These are phyloP conservation scores for Vanrija humicola DNA, from an alignment of 1,284 basidiomycete genomes.

Conservation along the genomic window DNA sequence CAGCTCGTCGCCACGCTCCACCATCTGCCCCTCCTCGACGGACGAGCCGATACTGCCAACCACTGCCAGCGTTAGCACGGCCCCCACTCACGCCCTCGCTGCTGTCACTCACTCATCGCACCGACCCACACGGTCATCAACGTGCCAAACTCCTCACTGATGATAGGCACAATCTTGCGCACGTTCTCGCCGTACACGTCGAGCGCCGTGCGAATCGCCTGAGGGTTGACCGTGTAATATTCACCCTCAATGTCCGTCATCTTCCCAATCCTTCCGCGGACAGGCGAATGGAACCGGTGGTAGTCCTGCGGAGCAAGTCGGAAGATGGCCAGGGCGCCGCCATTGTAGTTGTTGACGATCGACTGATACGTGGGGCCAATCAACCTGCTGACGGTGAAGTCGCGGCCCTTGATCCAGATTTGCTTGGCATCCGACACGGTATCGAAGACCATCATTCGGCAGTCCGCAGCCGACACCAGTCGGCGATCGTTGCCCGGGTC, in stretches of 20 bases:
- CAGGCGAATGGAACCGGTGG: constrained; percentile 91
- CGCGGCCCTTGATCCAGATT: constrained; percentile 96
- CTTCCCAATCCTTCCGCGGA: constrained; percentile 74
- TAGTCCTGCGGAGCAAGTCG: constrained; percentile 94
- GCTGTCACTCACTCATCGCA: constrained; percentile 63
- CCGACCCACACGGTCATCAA: constrained; percentile 87
- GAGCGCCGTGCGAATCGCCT: constrained; percentile 51
- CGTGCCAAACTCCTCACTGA: constrained; percentile 77
- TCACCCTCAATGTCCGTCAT: constrained; percentile 79
- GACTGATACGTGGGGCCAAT: constrained; percentile 73
- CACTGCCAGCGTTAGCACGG: constrained; percentile 50
- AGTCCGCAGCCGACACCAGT: constrained; percentile 86
- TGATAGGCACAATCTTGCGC: constrained; percentile 81
- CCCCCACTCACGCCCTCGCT: not conserved
- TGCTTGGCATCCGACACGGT: constrained; percentile 76
- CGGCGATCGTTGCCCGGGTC: constrained; percentile 66
- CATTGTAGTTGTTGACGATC: constrained; percentile 64
- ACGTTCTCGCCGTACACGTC: constrained; percentile 95
- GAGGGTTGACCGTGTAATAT: constrained; percentile 83
- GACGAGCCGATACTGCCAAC: constrained; percentile 83
- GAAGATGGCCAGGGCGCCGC: constrained; percentile 73
- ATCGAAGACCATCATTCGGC: constrained; percentile 89
- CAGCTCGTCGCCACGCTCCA: constrained; percentile 81
- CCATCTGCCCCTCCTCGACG: constrained; percentile 72
- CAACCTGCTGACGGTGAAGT: constrained; percentile 75